Conservation (phyloP, 2,329 filamentous ascomycete genomes). For the Whalleya microplaca region DNA sequence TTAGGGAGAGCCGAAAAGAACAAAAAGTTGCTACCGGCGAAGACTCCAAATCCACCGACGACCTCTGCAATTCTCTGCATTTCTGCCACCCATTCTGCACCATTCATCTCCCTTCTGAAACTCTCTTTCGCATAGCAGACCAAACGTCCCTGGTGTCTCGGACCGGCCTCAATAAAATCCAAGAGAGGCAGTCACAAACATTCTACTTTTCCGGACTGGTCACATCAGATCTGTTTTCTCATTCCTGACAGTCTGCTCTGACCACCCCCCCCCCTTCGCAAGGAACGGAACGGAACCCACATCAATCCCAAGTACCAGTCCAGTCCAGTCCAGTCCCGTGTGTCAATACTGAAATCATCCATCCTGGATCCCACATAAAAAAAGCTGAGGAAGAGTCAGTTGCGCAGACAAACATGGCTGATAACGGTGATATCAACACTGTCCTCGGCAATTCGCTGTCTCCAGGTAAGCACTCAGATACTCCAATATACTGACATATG, state of each 20-base stretch:
- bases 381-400: slow-evolving; percentile 17
- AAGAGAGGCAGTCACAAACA: slow-evolving; percentile 1
- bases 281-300: slow-evolving; percentile 14
- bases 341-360: slow-evolving; percentile 12
- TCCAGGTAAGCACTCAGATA: slow-evolving; percentile 76
- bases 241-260: background rate
- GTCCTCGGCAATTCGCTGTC: slow-evolving; percentile 97
- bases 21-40: slow-evolving; percentile 23
- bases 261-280: slow-evolving; percentile 1
- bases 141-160: slow-evolving; percentile 28
- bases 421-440: slow-evolving; percentile 87
- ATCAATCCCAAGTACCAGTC: slow-evolving; percentile 7
- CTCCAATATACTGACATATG: background rate
- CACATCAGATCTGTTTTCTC: background rate
- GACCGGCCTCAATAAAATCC: slow-evolving; percentile 25
- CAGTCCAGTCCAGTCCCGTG: background rate
- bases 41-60: slow-evolving; percentile 29
- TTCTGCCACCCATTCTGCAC: too few relatives aligned
- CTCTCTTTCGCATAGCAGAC: slow-evolving; percentile 27
- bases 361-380: slow-evolving; percentile 20
- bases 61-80: slow-evolving; percentile 34
- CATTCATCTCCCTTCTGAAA: slow-evolving; percentile 31
- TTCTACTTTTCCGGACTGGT: background rate
- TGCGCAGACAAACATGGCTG: slow-evolving; percentile 60
- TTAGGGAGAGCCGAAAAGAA: slow-evolving; percentile 15